Base-by-base conservation (phyloP, 495 filamentous ascomycete genomes). In the Xylaria nigripes region DNA sequence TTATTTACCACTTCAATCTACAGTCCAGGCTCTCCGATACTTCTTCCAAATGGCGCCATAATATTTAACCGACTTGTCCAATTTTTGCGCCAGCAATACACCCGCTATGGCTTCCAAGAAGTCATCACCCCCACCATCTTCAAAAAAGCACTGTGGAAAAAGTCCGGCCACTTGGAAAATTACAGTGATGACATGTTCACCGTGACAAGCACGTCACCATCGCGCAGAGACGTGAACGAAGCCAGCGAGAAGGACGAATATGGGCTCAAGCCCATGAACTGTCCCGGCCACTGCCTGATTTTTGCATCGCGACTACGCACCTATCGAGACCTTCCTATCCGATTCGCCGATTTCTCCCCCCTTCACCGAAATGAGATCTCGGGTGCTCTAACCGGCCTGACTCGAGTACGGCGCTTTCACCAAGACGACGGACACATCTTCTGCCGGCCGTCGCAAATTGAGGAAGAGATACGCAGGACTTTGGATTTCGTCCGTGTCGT, bases 381-480 rank as follows among this genome's bases (percentile, higher is more conserved):
- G 0, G 91, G 91, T 15, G 79, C 91, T 0, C 70, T 96, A 60
- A 90, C 84, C 58, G 91, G 91, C 18, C 72, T 96, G 51, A 96
- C 91, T 2, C 81, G 91, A 47, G 87, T 95, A 21, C 81, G 91
- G 40, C 78, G 89, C n/a, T 96, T 96, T 65, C 91, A 96, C 69
- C 91, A 96, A 67, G 91, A 96, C 64, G 91, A 96, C 62, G 91
- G 88, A 1, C 91, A 96, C 64, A 95, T 96, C 38, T 96, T 96
- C 70, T 95, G 91, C 66, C 82, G 86, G 10, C 89, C 87, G 41
- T 75, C 75, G 30, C 91, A 96, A 70, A 87, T 96, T 55, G 76
- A 83, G 51, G 74, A 81, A 9, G 91, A 96, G 69, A 95, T 96
- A 46, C 72, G 74, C 25, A 80, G 78, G 51, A 90, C 89, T 3